A percentile compares a stretch with the other conserved stretches of the same genome.
Evolutionary conservation across 169 alveolate genomes (phyloP).

Genomic region (Plasmodium malariae): DNA sequence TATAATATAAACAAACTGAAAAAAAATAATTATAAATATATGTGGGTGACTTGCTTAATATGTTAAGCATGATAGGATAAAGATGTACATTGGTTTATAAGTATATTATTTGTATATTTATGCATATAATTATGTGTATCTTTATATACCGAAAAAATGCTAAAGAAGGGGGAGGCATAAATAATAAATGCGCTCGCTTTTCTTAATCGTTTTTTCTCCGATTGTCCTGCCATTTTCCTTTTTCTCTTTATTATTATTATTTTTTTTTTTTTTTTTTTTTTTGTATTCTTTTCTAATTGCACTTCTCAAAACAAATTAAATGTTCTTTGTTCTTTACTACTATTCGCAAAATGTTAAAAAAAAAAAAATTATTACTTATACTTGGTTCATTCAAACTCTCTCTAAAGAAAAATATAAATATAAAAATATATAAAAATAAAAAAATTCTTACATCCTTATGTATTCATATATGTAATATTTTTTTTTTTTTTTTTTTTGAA

Average conservation of each 20-base stretch:
- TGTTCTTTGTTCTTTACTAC: too few species aligned
- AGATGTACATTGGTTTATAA: not conserved
- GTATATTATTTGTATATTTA: not conserved
- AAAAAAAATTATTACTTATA: too few species aligned
- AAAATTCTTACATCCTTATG: too few species aligned
- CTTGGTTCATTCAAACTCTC: too few species aligned
- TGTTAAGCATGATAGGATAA: not conserved
- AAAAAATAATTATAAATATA: constrained; percentile 7
- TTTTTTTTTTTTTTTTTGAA: too few species aligned
- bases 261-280: not conserved
- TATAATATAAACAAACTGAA: constrained; percentile 53
- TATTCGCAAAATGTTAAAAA: too few species aligned
- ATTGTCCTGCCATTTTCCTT: constrained; percentile 73
- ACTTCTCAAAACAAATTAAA: not conserved
- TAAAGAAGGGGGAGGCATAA: constrained; percentile 69
- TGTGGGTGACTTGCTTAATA: not conserved
- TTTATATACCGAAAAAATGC: constrained; percentile 70
- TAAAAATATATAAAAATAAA: too few species aligned
- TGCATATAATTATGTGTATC: constrained; percentile 11
- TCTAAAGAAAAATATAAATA: too few species aligned
- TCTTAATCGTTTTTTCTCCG: constrained; percentile 73
- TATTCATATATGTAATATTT: too few species aligned
- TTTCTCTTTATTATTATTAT: not conserved
- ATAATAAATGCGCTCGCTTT: constrained; percentile 57
- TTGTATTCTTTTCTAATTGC: too few species aligned